A percentile compares a stretch with the other conserved stretches of the same genome.
Conservation (phyloP, 352 stramenopile species). For the Achlya hypogyna region DNA sequence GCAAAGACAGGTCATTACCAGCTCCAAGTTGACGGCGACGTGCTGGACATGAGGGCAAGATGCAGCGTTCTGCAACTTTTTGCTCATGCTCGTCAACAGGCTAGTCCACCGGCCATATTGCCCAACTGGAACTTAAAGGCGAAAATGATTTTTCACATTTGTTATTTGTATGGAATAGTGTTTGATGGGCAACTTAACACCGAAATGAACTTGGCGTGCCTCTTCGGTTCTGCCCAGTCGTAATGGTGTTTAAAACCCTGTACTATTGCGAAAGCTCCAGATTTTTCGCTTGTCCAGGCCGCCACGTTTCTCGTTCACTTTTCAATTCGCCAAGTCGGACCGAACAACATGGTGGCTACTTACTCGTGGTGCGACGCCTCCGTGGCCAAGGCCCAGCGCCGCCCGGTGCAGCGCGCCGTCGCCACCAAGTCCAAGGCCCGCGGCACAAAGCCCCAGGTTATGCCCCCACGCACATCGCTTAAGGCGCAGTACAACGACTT, state of each 20-base stretch:
- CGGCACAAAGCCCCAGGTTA: conserved; percentile 6
- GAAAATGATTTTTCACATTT: too few species aligned
- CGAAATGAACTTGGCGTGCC: background rate
- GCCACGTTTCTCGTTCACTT: background rate
- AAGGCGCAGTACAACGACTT: conserved; percentile 2
- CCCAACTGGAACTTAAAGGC: too few species aligned
- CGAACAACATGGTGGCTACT: background rate
- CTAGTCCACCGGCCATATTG: too few species aligned
- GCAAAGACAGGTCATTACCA: too few species aligned
- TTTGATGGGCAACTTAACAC: background rate
- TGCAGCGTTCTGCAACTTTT: background rate
- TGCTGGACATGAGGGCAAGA: too few species aligned
- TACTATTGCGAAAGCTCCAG: background rate
- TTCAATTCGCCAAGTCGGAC: conserved; percentile 3
- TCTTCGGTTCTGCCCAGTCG: background rate
- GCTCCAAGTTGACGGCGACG: too few species aligned
- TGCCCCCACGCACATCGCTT: conserved; percentile 15
- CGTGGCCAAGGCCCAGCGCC: background rate
- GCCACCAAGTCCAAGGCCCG: background rate
- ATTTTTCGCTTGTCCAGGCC: too few species aligned
- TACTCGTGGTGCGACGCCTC: conserved; percentile 19
- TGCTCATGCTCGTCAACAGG: background rate
- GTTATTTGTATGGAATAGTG: background rate
- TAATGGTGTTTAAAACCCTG: background rate
- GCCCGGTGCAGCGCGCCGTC: background rate